Conservation (phyloP, 192 early-diverging fungal species). For the Backusella circina region DNA sequence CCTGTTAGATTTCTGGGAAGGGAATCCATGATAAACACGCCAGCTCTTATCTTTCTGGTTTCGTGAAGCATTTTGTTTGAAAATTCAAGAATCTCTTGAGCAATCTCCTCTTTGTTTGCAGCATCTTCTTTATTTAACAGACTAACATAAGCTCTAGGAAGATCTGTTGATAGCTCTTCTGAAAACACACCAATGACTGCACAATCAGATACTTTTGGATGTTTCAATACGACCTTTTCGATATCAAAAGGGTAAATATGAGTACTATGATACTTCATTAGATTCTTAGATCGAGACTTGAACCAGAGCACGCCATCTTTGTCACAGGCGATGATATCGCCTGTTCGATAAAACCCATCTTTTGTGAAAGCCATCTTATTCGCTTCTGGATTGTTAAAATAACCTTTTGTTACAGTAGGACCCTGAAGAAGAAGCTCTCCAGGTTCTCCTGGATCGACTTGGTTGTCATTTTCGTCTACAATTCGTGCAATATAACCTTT, state of each 20-base stretch:
- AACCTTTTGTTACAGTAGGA: not conserved
- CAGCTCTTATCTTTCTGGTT: not conserved
- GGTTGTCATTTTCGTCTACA: slow-evolving; percentile 41
- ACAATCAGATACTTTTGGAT: not conserved
- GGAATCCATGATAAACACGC: not conserved
- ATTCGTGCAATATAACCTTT: slow-evolving; percentile 34
- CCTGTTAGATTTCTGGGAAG: not conserved
- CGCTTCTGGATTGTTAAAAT: not conserved
- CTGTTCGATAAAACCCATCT: not conserved
- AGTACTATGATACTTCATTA: not conserved
- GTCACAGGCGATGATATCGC: not conserved
- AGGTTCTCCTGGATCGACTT: slow-evolving; percentile 24
- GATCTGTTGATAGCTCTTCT: not conserved
- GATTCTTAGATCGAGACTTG: not conserved
- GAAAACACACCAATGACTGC: not conserved
- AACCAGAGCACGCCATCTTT: not conserved
- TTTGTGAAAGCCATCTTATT: not conserved
- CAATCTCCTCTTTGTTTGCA: not conserved
- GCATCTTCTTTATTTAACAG: not conserved
- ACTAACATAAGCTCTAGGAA: not conserved
- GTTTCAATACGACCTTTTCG: not conserved
- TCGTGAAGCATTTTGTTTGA: not conserved
- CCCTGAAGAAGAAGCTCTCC: not conserved
- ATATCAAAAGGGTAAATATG: not conserved
- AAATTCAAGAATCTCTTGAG: not conserved